Evolutionary conservation across 1,139 yeast species (phyloP).

Genomic region (Casaregolazyma suthepensis): DNA sequence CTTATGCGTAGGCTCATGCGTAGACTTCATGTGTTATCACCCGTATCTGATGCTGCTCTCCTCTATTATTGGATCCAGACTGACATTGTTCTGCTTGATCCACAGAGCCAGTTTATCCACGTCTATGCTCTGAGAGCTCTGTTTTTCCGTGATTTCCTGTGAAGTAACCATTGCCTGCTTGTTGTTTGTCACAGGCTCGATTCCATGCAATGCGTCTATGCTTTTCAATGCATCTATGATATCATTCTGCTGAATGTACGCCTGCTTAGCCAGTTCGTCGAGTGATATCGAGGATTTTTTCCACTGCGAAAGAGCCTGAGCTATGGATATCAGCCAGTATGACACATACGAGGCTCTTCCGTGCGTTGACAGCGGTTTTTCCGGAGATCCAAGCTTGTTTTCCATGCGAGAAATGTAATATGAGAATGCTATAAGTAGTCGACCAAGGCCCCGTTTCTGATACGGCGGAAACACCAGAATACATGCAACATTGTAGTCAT

Average conservation of each 20-base stretch:
- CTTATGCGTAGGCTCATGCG: too few relatives aligned
- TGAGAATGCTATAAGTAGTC: conserved; percentile 74
- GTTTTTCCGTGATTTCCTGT: background rate
- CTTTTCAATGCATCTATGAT: conserved; percentile 56
- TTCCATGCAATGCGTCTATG: conserved; percentile 35
- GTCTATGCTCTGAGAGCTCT: conserved; percentile 9
- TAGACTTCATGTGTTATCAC: too few relatives aligned
- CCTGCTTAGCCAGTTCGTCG: conserved; percentile 46
- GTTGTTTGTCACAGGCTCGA: background rate
- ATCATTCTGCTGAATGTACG: conserved; percentile 72
- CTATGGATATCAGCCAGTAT: conserved; percentile 65
- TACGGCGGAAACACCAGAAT: conserved; percentile 88
- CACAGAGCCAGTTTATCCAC: conserved; percentile 14
- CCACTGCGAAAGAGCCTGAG: conserved; percentile 32
- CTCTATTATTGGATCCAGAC: conserved; percentile 17
- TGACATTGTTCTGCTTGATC: conserved; percentile 11
- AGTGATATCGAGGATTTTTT: conserved; percentile 37
- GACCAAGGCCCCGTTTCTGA: conserved; percentile 73
- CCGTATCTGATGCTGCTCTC: conserved; percentile 5
- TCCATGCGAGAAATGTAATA: conserved; percentile 51
- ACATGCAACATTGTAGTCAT: conserved; percentile 82
- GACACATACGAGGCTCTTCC: conserved; percentile 67
- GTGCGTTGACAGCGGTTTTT: conserved; percentile 77
- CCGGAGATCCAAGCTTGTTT: conserved; percentile 60
- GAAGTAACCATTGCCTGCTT: background rate